Conservation (phyloP, 768 basidiomycete genomes). For the Calocybe indica region DNA sequence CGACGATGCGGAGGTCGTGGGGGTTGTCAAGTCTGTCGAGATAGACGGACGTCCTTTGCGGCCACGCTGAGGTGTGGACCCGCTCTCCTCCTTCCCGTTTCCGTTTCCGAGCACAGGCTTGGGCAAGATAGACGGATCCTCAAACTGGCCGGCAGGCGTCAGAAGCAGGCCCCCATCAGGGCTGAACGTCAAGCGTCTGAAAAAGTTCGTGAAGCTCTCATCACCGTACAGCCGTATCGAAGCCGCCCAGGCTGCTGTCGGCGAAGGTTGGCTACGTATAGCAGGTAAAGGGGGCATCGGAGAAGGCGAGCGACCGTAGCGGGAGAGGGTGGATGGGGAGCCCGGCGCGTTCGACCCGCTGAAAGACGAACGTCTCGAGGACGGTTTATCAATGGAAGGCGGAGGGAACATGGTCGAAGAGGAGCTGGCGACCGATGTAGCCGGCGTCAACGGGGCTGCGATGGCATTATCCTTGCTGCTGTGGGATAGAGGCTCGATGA, state of each 20-base stretch:
- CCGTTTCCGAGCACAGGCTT: constrained; percentile 11
- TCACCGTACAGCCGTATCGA: constrained; percentile 88
- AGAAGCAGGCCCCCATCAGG: constrained; percentile 91
- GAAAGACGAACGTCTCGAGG: constrained; percentile 63
- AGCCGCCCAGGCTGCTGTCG: constrained; percentile 46
- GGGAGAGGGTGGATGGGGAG: constrained; percentile 56
- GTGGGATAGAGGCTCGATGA: constrained; percentile 8
- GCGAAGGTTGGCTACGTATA: constrained; percentile 59
- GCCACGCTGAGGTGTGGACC: constrained; percentile 46
- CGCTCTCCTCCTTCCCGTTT: constrained; percentile 22
- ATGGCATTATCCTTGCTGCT: constrained; percentile 21
- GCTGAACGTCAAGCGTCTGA: constrained; percentile 88
- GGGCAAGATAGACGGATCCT: constrained; percentile 71
- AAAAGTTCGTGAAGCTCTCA: constrained; percentile 93
- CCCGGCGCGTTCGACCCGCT: constrained; percentile 78
- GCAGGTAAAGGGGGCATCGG: constrained; percentile 93
- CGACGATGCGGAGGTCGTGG: constrained; percentile 44
- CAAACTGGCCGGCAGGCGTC: constrained; percentile 96
- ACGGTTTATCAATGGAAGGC: constrained; percentile 53
- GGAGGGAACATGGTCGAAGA: constrained; percentile 67
- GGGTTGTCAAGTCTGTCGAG: constrained; percentile 24
- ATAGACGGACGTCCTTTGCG: constrained; percentile 48
- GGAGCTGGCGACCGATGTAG: constrained; percentile 62
- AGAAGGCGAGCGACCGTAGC: constrained; percentile 80
- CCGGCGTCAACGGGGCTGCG: constrained; percentile 48